These are phyloP conservation scores for Cenchrus fungigraminus DNA, from an alignment of 176 grass and related monocot species.

Conservation along the genomic window DNA sequence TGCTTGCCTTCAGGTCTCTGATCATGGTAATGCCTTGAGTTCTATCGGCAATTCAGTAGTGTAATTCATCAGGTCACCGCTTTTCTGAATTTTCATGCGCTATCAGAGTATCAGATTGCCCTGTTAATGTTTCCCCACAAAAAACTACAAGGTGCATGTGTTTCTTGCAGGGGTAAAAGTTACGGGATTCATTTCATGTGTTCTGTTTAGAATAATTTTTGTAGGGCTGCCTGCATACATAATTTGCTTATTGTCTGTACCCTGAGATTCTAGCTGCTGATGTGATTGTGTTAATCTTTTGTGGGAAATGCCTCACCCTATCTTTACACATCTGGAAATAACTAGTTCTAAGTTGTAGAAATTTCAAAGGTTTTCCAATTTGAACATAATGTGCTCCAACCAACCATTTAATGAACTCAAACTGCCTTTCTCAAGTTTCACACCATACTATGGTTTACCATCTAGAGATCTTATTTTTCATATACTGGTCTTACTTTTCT, in stretches of 20 bases:
- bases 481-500: constrained; percentile 30
- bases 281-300: not conserved
- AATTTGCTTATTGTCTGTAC: not conserved
- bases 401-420: not conserved
- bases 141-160: not conserved
- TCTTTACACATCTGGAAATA: not conserved
- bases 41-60: not conserved
- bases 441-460: constrained; percentile 10
- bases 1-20: constrained; percentile 44
- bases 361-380: not conserved
- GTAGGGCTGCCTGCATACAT: not conserved
- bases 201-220: constrained; percentile 17
- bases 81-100: not conserved
- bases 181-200: not conserved
- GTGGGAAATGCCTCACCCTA: not conserved
- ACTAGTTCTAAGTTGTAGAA: not conserved
- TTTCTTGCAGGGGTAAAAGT: not conserved
- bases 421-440: constrained; percentile 20
- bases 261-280: not conserved
- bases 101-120: not conserved
- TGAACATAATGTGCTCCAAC: not conserved
- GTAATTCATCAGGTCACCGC: not conserved
- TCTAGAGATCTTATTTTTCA: constrained; percentile 22
- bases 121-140: not conserved
- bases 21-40: constrained; percentile 38